phyloP scores from a whole-genome alignment of 2,329 filamentous ascomycete genomes.

The Lasiodiplodia citricola region DNA sequence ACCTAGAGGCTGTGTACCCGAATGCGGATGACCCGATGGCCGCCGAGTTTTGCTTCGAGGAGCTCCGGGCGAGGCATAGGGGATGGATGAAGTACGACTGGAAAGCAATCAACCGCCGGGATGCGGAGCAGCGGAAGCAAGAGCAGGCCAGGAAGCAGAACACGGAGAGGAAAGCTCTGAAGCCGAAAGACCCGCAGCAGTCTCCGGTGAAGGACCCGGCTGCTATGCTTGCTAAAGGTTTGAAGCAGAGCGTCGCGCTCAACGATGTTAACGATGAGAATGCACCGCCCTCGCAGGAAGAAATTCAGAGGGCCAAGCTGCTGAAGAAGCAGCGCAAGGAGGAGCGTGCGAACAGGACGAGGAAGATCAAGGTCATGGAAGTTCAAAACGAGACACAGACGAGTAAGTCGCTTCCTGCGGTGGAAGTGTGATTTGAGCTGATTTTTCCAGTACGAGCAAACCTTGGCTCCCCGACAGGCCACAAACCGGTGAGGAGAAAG shows the following conservation, averaged over 20 bases:
- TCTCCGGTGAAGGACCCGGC: conserved; percentile 5
- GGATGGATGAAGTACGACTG: conserved; percentile 68
- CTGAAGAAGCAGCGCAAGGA: conserved; percentile 54
- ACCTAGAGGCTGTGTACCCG: conserved; percentile 85
- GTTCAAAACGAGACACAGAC: conserved; percentile 88
- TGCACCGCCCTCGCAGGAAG: conserved; percentile 51
- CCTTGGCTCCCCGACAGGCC: conserved; percentile 84
- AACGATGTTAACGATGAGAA: conserved; percentile 53
- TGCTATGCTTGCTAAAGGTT: conserved; percentile 17
- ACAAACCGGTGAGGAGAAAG: conserved; percentile 78
- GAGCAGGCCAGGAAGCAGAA: conserved; percentile 11
- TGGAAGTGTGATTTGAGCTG: conserved; percentile 27
- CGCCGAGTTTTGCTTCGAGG: conserved; percentile 87
- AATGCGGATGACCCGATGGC: conserved; percentile 68
- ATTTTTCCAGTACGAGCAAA: conserved; percentile 79
- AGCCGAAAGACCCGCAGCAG: conserved; percentile 18
- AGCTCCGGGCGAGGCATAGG: conserved; percentile 78
- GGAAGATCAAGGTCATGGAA: conserved; percentile 71
- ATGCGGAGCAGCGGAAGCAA: conserved; percentile 23
- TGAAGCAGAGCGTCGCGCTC: conserved; percentile 21
- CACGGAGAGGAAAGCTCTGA: conserved; percentile 16
- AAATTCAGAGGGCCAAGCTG: conserved; percentile 63
- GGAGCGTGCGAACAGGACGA: conserved; percentile 56
- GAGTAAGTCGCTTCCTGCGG: conserved; percentile 61
- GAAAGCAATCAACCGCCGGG: conserved; percentile 45